Evolutionary conservation across 495 filamentous ascomycete genomes (phyloP), one percentile per base, ranked within the genome.

Genomic region (Lasiosphaeria ovina): DNA sequence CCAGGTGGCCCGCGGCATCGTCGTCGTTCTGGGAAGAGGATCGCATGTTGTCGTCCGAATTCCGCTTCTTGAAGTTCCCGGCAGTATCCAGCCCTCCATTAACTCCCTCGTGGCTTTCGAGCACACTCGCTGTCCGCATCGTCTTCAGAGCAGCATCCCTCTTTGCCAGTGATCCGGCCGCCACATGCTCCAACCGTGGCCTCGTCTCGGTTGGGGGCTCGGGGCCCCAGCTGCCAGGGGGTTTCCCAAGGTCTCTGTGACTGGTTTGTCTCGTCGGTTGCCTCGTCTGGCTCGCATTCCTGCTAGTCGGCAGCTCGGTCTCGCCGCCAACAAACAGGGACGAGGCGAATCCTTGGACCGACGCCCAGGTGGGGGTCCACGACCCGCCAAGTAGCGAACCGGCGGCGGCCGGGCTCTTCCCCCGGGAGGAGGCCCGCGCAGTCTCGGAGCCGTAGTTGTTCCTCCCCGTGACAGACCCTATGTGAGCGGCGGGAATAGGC

Each of bases 1-100:
- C 93, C 57, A 97, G 69, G 17, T 86, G 82, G 47, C 92, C 89
- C 54, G 85, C 83, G 42, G 78, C 65, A 40, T 85, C 70, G 57
- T 77, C 65, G 55, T 54, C 17, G 24, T 17, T 66, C 14, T 63
- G 57, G 7, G 58, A 52, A 10, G 69, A 61, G 35, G 56, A 58
- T 35, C 68, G 69, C 16, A 71, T 40, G 24, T 72, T 70, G 52
- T 85, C 83, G 52, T 80, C 76, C 24, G 82, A 85, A n/a, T 67
- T 81, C 57, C 82, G 71, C 63, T 77, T 72, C 68, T 85, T 85
- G 64, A 78, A 81, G 55, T 72, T 77, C 9, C 79, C 76, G 17
- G 73, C 55, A 11, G 76, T 68, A 60, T 83, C 79, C 52, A 80
- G 54, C 3, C 73, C 75, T n/a, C 74, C 76, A 56, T 79, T 80